Conservation (phyloP, 208 protist genomes). For the Acanthamoeba sp. region DNA sequence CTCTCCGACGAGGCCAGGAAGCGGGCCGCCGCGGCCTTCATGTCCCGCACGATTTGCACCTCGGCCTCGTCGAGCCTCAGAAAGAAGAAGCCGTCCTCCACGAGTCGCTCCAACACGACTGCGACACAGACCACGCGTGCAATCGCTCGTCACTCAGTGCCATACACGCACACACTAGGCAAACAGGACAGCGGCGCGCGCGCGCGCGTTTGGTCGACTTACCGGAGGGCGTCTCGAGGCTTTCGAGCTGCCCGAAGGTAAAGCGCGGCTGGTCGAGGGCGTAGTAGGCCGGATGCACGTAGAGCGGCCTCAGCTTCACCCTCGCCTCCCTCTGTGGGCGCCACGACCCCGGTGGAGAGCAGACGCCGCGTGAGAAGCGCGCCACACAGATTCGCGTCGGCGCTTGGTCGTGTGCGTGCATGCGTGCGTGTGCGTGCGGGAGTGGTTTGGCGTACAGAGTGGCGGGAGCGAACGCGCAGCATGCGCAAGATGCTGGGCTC, state of each 20-base stretch:
- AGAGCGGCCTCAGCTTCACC: background rate
- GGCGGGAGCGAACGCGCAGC: background rate
- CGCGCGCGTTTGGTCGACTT: background rate
- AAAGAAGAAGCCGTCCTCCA: conserved; percentile 44
- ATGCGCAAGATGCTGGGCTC: background rate
- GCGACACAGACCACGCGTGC: background rate
- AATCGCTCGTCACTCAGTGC: background rate
- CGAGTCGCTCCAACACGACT: background rate
- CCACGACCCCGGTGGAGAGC: too few species aligned
- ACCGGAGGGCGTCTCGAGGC: background rate
- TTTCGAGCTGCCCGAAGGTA: background rate
- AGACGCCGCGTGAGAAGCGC: background rate
- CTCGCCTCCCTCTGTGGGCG: background rate
- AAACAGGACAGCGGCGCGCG: too few species aligned
- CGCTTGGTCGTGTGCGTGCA: background rate
- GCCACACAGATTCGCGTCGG: too few species aligned
- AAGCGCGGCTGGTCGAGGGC: background rate
- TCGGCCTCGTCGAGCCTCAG: background rate
- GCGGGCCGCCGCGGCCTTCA: background rate
- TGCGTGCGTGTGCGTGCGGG: background rate
- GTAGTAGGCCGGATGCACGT: conserved; percentile 16
- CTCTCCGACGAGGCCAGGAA: background rate
- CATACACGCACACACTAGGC: background rate
- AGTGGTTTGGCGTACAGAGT: background rate
- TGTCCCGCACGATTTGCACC: background rate